A percentile compares a stretch with the other conserved stretches of the same genome.
Evolutionary conservation across 768 basidiomycete genomes (phyloP).

Genomic region (Inosperma sp.): DNA sequence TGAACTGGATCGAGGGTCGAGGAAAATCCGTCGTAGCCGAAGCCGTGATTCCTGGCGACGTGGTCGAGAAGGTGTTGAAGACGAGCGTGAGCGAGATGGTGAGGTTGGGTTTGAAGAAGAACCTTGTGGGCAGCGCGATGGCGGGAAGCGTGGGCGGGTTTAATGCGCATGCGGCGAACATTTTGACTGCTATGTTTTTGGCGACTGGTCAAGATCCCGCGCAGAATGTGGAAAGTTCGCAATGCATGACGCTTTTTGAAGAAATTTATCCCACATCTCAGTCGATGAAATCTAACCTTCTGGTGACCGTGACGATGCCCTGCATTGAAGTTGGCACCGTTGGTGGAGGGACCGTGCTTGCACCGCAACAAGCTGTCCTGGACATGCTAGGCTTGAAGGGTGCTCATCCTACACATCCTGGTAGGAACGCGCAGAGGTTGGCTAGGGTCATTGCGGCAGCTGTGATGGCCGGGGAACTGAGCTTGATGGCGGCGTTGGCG

Average conservation of each 20-base stretch:
- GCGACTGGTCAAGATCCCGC: conserved; percentile 99
- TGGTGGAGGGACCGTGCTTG: conserved; percentile 91
- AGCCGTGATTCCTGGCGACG: conserved; percentile 83
- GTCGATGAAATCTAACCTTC: conserved; percentile 76
- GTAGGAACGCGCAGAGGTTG: conserved; percentile 83
- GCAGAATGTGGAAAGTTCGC: conserved; percentile 97
- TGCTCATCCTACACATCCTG: conserved; percentile 81
- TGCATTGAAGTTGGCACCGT: conserved; percentile 98
- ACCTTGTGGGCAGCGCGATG: conserved; percentile 95
- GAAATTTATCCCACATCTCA: conserved; percentile 62
- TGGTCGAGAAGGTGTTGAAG: conserved; percentile 90
- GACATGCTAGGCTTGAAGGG: conserved; percentile 93
- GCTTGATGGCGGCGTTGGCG: conserved; percentile 86
- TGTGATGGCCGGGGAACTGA: conserved; percentile 97
- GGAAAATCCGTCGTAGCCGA: conserved; percentile 98
- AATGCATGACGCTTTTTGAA: conserved; percentile 99
- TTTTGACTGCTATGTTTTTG: conserved; percentile 90
- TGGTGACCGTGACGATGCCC: conserved; percentile 97
- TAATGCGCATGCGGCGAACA: conserved; percentile 98
- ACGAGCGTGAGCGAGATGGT: conserved; percentile 90
- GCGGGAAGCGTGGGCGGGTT: conserved; percentile 97
- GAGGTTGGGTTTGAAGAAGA: conserved; percentile 95
- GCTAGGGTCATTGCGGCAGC: conserved; percentile 87
- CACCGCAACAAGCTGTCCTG: conserved; percentile 83
- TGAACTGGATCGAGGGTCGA: conserved; percentile 99